Percentiles rank a stretch among this genome's conserved stretches.
Conservation (phyloP, 306 rosid genomes). For the Citrullus mucosospermus region DNA sequence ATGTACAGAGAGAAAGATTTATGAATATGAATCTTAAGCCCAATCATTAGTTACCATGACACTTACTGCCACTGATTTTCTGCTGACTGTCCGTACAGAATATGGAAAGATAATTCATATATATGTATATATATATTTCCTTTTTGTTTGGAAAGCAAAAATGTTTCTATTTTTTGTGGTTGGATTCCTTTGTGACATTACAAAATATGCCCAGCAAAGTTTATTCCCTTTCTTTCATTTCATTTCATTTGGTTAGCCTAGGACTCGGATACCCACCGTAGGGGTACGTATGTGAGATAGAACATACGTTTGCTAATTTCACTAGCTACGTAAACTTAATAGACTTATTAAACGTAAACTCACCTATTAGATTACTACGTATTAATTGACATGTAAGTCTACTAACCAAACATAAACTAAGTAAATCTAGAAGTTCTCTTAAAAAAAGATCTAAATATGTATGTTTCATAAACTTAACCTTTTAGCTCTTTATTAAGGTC, state of each 20-base stretch:
- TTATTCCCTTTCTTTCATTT: background rate
- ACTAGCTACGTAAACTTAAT: too few relatives aligned
- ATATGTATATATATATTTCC: background rate
- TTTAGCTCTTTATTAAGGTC: too few relatives aligned
- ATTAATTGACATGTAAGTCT: too few relatives aligned
- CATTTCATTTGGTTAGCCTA: background rate
- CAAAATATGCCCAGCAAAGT: background rate
- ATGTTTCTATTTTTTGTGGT: background rate
- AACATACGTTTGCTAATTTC: too few relatives aligned
- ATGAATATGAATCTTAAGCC: background rate
- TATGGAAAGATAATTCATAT: background rate
- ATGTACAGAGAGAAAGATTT: background rate
- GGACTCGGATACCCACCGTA: too few relatives aligned
- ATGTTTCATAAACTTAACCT: too few relatives aligned
- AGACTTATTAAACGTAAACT: too few relatives aligned
- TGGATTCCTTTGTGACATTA: background rate
- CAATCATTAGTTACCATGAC: constrained; percentile 6
- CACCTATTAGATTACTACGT: too few relatives aligned
- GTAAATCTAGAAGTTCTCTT: too few relatives aligned
- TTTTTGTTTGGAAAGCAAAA: background rate
- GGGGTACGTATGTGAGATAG: too few relatives aligned
- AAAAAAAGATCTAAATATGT: too few relatives aligned
- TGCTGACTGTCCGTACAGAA: constrained; percentile 1
- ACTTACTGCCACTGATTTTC: background rate
- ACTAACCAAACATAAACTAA: too few relatives aligned